Base-by-base conservation (phyloP, 305 asterid species). In the Plantago coronopus region DNA sequence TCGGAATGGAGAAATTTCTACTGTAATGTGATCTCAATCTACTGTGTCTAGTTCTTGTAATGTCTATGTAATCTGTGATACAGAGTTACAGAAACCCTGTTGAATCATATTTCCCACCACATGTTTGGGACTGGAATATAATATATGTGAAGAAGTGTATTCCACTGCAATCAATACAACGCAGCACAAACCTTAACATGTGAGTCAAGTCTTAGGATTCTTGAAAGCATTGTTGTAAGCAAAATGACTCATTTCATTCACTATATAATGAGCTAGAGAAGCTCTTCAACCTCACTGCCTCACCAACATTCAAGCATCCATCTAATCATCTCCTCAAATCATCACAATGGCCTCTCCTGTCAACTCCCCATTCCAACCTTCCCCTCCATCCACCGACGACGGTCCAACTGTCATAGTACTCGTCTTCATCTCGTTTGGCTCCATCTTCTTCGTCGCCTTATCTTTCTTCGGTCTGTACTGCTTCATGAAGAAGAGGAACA, bases 131-230 rank as follows among this genome's bases (percentile, higher is more conserved):
- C 6, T 31, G 38, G 38, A 12, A 38, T 38, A 38, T 38, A 12
- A 38, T 38, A 38, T 9, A 12, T 38, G 44, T 38, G 44, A 38
- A 38, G 31, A 56, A 74, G 84, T 84, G 83, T 72, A 68, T 62
- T 69, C 66, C 81, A 85, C 76, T 81, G 65, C 72, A 77, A 76
- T 50, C 74, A 60, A 70, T 59, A 48, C 65, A 56, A 48, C 65
- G 53, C 51, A 57, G 27, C 12, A 27, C 62, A 51, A 64, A 51
- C 57, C 91, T 85, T 83, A 55, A 76, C 69, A 82, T 72, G 74
- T 57, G 81, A 77, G 81, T 64, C 77, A 83, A 79, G 96, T 81
- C 67, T 71, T 57, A 42, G 76, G 54, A 73, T 74, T 54, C 96
- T 81, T 85, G 51, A 43, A 88, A 85, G 89, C 91, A 84, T 73